Conservation (phyloP, 1,284 basidiomycete genomes). For the Ceratobasidium sp. region DNA sequence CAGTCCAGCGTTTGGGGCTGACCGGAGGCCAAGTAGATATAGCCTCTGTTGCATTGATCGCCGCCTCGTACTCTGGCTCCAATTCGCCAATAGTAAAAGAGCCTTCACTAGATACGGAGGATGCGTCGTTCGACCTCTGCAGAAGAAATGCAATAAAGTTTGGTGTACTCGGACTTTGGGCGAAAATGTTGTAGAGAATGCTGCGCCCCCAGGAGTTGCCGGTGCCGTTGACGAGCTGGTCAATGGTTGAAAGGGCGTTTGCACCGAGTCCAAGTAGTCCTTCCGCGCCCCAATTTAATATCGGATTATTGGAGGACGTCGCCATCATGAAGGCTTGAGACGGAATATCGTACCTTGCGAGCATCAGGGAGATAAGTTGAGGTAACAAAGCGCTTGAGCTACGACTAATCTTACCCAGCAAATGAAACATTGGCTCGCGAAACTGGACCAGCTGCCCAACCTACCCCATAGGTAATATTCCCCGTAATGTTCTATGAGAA, state of each 20-base stretch:
- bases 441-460: conserved; percentile 72
- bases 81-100: conserved; percentile 60
- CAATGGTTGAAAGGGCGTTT: conserved; percentile 73
- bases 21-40: conserved; percentile 72
- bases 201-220: conserved; percentile 64
- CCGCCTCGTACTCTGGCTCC: conserved; percentile 64
- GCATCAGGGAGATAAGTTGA: background rate
- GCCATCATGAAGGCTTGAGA: conserved; percentile 74
- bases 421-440: conserved; percentile 67
- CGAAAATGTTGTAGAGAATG: conserved; percentile 75
- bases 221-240: conserved; percentile 66
- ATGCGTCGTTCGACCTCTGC: conserved; percentile 54
- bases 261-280: conserved; percentile 75
- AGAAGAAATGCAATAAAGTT: conserved; percentile 80
- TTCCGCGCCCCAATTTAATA: conserved; percentile 68
- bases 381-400: background rate
- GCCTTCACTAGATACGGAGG: background rate
- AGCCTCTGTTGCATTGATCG: conserved; percentile 58
- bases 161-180: conserved; percentile 66
- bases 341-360: conserved; percentile 56
- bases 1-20: conserved; percentile 70
- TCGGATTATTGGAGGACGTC: conserved; percentile 67
- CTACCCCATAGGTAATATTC: conserved; percentile 65
- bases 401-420: conserved; percentile 59
- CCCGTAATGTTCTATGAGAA: conserved; percentile 37